Percentiles rank a stretch among this genome's conserved stretches.
Evolutionary conservation across 768 basidiomycete genomes (phyloP).

Genomic region (Hygrophorus pudorinus): DNA sequence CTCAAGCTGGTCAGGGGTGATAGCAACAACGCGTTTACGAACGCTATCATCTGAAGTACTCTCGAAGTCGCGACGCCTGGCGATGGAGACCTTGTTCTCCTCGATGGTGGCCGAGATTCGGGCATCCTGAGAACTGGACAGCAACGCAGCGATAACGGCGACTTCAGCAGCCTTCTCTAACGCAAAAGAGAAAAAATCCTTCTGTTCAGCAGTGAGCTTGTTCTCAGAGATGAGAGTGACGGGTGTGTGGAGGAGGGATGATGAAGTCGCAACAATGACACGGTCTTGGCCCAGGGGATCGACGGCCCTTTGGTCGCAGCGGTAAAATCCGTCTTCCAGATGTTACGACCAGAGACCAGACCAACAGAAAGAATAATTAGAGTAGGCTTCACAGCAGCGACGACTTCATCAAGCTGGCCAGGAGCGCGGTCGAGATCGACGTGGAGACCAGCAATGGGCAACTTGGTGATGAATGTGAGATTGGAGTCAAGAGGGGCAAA

Average conservation of each 20-base stretch:
- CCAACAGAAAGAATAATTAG: constrained; percentile 82
- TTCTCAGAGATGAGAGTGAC: constrained; percentile 91
- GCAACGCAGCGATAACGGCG: constrained; percentile 70
- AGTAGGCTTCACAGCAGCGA: constrained; percentile 79
- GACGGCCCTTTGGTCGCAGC: constrained; percentile 72
- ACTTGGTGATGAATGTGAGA: constrained; percentile 78
- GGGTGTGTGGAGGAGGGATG: constrained; percentile 96
- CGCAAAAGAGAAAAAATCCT: constrained; percentile 98
- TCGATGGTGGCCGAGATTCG: constrained; percentile 66
- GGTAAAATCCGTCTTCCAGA: constrained; percentile 96
- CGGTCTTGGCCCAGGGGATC: constrained; percentile 75
- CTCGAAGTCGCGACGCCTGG: constrained; percentile 93
- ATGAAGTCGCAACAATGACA: constrained; percentile 91
- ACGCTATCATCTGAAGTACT: constrained; percentile 86
- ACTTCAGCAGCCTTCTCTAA: constrained; percentile 93
- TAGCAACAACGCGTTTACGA: constrained; percentile 88
- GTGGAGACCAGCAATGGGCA: constrained; percentile 90
- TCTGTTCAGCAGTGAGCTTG: constrained; percentile 82
- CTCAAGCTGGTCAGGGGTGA: constrained; percentile 77
- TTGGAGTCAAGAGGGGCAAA: constrained; percentile 96
- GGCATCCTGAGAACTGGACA: constrained; percentile 78
- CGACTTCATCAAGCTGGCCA: constrained; percentile 72
- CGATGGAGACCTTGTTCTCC: constrained; percentile 83
- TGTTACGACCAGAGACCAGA: constrained; percentile 95
- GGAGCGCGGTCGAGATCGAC: constrained; percentile 95